Percentiles rank a stretch among this genome's conserved stretches.
Evolutionary conservation across 352 stramenopile species (phyloP).

Genomic region (Phytophthora hibernalis): DNA sequence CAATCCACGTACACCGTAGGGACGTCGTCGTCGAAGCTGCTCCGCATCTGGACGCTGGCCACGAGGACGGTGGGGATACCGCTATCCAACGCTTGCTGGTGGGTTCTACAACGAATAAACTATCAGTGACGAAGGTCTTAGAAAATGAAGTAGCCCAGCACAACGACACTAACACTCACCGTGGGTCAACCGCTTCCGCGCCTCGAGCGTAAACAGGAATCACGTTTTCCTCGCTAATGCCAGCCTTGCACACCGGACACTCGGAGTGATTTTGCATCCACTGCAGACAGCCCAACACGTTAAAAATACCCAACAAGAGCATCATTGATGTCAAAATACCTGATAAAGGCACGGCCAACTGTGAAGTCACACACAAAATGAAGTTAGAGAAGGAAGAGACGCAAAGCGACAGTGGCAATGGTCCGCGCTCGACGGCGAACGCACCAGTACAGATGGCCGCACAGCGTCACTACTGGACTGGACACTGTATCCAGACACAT

Average conservation of each 20-base stretch:
- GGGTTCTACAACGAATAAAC: constrained; percentile 26
- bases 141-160: no score
- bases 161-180: constrained; percentile 24
- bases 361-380: constrained; percentile 18
- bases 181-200: constrained; percentile 71
- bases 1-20: constrained; percentile 48
- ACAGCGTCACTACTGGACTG: constrained; percentile 90
- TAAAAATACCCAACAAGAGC: background rate
- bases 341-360: constrained; percentile 90
- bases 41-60: constrained; percentile 72
- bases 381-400: constrained; percentile 19
- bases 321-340: constrained; percentile 36
- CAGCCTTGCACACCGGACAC: constrained; percentile 93
- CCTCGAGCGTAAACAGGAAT: constrained; percentile 89
- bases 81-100: constrained; percentile 32
- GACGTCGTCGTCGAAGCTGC: constrained; percentile 57
- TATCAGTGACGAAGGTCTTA: background rate
- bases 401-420: background rate
- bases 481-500: constrained; percentile 89
- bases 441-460: constrained; percentile 92
- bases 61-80: constrained; percentile 59
- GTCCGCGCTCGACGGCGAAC: background rate
- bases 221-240: constrained; percentile 90
- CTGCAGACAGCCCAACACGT: constrained; percentile 30
- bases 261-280: constrained; percentile 85